phyloP scores from a whole-genome alignment of 1,284 basidiomycete species.

The Phaffia rhodozyma region DNA sequence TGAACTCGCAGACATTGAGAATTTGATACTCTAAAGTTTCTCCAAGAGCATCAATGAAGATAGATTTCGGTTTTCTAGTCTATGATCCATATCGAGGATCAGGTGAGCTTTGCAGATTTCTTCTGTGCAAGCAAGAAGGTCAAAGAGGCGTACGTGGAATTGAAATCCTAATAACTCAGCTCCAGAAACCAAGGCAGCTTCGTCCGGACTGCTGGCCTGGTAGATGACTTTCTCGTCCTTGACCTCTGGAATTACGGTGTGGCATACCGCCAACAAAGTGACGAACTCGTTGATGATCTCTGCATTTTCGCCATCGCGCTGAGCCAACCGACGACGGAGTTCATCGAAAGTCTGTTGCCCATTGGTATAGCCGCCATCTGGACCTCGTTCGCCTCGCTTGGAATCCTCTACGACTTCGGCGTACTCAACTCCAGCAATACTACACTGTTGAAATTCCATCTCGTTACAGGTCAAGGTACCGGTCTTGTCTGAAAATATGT shows the following conservation, averaged over 20 bases:
- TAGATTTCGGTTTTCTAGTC: constrained; percentile 91
- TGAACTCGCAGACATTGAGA: constrained; percentile 97
- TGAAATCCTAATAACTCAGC: constrained; percentile 86
- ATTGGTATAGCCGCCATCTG: constrained; percentile 27
- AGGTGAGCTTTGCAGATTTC: background rate
- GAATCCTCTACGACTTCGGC: constrained; percentile 77
- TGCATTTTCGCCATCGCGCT: constrained; percentile 39
- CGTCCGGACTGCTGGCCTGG: constrained; percentile 96
- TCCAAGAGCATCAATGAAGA: constrained; percentile 73
- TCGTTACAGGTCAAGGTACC: constrained; percentile 94
- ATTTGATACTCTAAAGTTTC: constrained; percentile 71
- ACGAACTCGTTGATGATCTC: constrained; percentile 73
- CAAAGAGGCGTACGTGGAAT: constrained; percentile 59
- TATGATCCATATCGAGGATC: constrained; percentile 30
- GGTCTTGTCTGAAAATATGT: constrained; percentile 98
- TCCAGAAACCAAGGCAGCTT: constrained; percentile 89
- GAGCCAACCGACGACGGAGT: constrained; percentile 34
- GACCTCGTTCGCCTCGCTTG: constrained; percentile 46
- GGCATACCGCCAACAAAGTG: constrained; percentile 84
- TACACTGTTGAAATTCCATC: constrained; percentile 94
- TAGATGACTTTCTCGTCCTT: constrained; percentile 71
- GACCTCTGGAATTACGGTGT: constrained; percentile 95
- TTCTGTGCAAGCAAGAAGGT: background rate
- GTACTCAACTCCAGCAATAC: constrained; percentile 78
- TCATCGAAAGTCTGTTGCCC: constrained; percentile 37